Evolutionary conservation across 148 eudicot genomes (phyloP), one percentile per base, ranked within the genome.

Genomic region (Salicornia ramosissima): DNA sequence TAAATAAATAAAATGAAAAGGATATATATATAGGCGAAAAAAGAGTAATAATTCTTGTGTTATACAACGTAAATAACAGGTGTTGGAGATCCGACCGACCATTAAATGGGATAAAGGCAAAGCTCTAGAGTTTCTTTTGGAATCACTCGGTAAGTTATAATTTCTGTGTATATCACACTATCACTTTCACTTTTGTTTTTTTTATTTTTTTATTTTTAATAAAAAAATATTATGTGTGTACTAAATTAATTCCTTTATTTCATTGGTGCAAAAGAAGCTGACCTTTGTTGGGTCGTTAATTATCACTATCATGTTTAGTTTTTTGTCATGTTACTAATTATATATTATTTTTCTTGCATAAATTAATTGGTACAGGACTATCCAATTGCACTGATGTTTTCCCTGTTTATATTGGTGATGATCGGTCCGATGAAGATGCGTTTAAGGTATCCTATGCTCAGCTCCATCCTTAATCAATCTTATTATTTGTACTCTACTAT

Each of bases 51-150:
- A 14, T 4, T 49, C 2, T 4, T 78, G 43, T 24, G 50, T 21
- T 40, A 45, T 22, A 25, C 10, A 63, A 63, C 67, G 4, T 40
- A 39, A 57, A 61, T 46, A 71, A 71, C 80, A 90, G 97, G 97
- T 92, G 21, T 75, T 93, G 21, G 98, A 93, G 83, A 88, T 93
- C 70, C 95, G 96, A 30, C 96, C 96, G 33, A 80, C 90, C 46
- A 93, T 90, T 63, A 88, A 90, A 73, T 93, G 98, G 98, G 96
- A 93, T 82, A 93, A 93, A 81, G 98, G 96, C 40, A 93, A 93
- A 80, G 96, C 98, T 55, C 87, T 93, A 40, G 98, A 90, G 70
- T 93, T 90, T 78, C 82, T 93, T 68, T 78, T 93, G 56, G 92
- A 90, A 75, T 90, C 98, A 63, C 85, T 93, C 56, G 98, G 98